A percentile compares a stretch with the other conserved stretches of the same genome.
These are phyloP conservation scores for Waltergamsia citrina DNA, from an alignment of 2,329 filamentous ascomycete genomes.

Conservation along the genomic window DNA sequence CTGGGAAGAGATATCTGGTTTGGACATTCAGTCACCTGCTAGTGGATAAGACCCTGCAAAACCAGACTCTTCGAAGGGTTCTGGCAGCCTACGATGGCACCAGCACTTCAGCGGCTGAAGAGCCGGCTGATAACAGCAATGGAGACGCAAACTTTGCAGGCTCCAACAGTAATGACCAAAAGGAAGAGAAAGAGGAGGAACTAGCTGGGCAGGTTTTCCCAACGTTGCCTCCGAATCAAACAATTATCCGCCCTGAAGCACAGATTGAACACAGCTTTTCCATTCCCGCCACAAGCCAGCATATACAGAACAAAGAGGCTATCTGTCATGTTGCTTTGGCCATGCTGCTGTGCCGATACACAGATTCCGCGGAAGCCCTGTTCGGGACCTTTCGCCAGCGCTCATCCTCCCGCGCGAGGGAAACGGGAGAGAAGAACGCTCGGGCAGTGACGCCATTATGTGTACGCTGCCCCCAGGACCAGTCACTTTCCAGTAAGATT, in stretches of 20 bases:
- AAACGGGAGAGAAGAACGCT: neutral
- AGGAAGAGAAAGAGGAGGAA: neutral
- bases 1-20: slow-evolving; percentile 1
- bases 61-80: neutral
- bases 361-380: slow-evolving; percentile 3
- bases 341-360: slow-evolving; percentile 5
- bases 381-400: slow-evolving; percentile 3
- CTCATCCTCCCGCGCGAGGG: neutral
- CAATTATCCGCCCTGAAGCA: neutral
- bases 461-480: slow-evolving; percentile 3
- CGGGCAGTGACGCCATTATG: slow-evolving; percentile 5
- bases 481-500: slow-evolving; percentile 1
- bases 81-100: neutral
- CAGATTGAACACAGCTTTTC: slow-evolving; percentile 1
- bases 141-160: neutral
- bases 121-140: neutral
- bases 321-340: slow-evolving; percentile 5
- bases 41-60: neutral
- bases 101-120: neutral
- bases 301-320: slow-evolving; percentile 1
- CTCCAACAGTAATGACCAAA: neutral
- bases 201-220: neutral
- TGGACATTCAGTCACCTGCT: slow-evolving; percentile 4
- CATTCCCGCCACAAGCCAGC: neutral
- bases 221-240: neutral